Conservation (phyloP, 345 rosid species). For the Cardamine resedifolia region DNA sequence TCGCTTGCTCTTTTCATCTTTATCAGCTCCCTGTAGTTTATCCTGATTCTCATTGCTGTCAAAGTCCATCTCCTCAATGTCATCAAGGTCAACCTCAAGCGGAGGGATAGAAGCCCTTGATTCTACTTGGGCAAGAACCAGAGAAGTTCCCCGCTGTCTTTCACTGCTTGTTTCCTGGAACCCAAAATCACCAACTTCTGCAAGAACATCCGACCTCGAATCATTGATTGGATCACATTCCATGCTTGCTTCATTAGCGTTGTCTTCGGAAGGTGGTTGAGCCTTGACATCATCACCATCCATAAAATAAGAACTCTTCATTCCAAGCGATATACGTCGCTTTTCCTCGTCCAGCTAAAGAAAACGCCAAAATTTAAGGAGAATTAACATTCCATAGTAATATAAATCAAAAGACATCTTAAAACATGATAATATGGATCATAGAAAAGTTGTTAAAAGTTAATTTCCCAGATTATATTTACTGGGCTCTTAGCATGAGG, state of each 20-base stretch:
- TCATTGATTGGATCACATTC: constrained; percentile 43
- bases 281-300: constrained; percentile 36
- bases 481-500: constrained; percentile 2
- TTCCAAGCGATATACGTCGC: constrained; percentile 78
- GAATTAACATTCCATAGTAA: not conserved
- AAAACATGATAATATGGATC: not conserved
- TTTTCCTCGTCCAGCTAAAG: constrained; percentile 74
- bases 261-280: constrained; percentile 39
- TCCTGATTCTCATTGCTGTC: constrained; percentile 43
- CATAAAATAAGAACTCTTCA: constrained; percentile 61
- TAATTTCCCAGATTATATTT: not conserved
- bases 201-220: constrained; percentile 13
- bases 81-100: constrained; percentile 78
- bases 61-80: constrained; percentile 50
- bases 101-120: constrained; percentile 82
- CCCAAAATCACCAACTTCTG: constrained; percentile 33
- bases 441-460: constrained; percentile 2
- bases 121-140: constrained; percentile 59
- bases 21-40: constrained; percentile 33
- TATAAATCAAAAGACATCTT: not conserved
- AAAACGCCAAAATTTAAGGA: constrained; percentile 20
- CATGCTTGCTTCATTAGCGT: constrained; percentile 44
- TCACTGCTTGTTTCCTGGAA: constrained; percentile 38
- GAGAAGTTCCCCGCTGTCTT: constrained; percentile 44
- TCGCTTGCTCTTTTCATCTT: constrained; percentile 54